phyloP scores from a whole-genome alignment of 75 land plant species.

The Chamaecyparis obtusa region DNA sequence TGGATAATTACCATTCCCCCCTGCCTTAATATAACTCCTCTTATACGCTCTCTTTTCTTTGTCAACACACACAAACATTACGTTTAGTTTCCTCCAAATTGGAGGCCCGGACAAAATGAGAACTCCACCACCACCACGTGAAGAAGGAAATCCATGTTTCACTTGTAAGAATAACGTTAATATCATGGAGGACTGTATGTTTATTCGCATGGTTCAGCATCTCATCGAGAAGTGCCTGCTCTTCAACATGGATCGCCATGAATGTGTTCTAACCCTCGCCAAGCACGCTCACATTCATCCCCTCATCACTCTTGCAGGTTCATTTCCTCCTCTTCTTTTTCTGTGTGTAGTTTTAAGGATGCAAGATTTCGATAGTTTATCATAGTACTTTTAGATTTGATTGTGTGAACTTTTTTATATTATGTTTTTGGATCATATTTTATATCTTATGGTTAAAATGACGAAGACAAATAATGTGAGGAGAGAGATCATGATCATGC shows the following conservation, averaged over 20 bases:
- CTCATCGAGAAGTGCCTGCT: constrained; percentile 62
- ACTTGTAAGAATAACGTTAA: background rate
- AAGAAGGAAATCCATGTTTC: too few species aligned
- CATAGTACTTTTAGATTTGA: too few species aligned
- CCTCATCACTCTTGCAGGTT: constrained; percentile 54
- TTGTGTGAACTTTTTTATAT: too few species aligned
- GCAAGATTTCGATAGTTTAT: too few species aligned
- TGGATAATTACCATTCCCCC: too few species aligned
- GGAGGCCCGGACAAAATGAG: background rate
- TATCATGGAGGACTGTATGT: background rate
- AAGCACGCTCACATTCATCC: constrained; percentile 58
- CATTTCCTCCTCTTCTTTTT: background rate
- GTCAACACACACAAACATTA: background rate
- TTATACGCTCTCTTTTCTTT: background rate
- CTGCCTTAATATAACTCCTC: background rate
- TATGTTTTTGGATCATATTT: too few species aligned
- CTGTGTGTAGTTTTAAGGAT: too few species aligned
- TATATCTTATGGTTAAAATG: too few species aligned
- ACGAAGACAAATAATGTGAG: too few species aligned
- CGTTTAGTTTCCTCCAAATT: too few species aligned
- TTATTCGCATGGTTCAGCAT: constrained; percentile 45
- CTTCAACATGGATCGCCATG: constrained; percentile 48
- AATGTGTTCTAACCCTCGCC: constrained; percentile 52
- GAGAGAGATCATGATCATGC: too few species aligned
- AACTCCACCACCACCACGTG: background rate